A percentile compares a stretch with the other conserved stretches of the same genome.
These are phyloP conservation scores for Calycina herbarum DNA, from an alignment of 2,329 filamentous ascomycete species.

Conservation along the genomic window DNA sequence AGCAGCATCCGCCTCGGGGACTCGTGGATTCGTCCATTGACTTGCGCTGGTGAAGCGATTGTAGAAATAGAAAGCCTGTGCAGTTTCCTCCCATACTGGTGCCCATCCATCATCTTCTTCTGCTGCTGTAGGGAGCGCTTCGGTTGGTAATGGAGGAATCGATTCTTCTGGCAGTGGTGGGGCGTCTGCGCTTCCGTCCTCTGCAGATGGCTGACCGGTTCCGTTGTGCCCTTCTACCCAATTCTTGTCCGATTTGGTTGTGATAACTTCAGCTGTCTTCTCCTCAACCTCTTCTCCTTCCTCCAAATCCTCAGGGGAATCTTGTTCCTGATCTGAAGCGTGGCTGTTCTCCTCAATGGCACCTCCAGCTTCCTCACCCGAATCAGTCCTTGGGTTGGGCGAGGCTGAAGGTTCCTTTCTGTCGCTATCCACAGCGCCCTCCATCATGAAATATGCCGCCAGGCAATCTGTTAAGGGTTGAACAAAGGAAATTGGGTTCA, in stretches of 20 bases:
- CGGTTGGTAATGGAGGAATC: constrained; percentile 45
- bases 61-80: constrained; percentile 77
- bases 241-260: constrained; percentile 17
- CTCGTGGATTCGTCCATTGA: constrained; percentile 86
- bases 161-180: constrained; percentile 45
- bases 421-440: neutral
- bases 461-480: neutral
- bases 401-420: constrained; percentile 9
- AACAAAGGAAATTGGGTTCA: neutral
- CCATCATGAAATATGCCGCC: neutral
- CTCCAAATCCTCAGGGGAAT: constrained; percentile 7
- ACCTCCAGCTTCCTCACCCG: neutral
- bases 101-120: constrained; percentile 78
- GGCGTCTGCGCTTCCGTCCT: constrained; percentile 31
- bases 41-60: constrained; percentile 74
- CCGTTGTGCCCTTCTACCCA: constrained; percentile 23
- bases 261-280: constrained; percentile 13
- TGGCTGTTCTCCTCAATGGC: neutral
- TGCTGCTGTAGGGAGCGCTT: constrained; percentile 46
- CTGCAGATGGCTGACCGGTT: constrained; percentile 12
- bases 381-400: constrained; percentile 2
- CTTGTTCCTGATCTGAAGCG: neutral
- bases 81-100: constrained; percentile 69
- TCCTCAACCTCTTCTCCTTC: constrained; percentile 33
- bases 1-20: constrained; percentile 47